phyloP scores from a whole-genome alignment of 805 yeast genomes.

The Ogataea salicorniae region DNA sequence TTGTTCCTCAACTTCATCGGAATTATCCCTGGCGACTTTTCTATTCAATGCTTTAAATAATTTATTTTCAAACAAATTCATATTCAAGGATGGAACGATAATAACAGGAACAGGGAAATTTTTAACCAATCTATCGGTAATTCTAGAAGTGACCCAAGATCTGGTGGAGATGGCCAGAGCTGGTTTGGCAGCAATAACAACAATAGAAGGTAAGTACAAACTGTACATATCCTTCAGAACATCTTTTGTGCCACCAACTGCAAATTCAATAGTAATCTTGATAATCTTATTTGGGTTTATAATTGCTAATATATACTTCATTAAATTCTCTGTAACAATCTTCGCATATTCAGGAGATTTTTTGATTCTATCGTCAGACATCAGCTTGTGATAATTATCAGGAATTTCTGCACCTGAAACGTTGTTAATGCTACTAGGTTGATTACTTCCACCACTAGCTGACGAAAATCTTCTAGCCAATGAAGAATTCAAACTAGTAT shows the following conservation, averaged over 20 bases:
- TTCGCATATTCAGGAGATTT: slow-evolving; percentile 44
- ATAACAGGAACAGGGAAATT: slow-evolving; percentile 63
- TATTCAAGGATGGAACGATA: slow-evolving; percentile 56
- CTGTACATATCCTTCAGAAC: slow-evolving; percentile 55
- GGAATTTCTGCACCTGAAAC: background rate
- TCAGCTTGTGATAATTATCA: background rate
- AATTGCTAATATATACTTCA: slow-evolving; percentile 47
- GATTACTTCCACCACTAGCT: too few relatives aligned
- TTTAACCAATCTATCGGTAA: slow-evolving; percentile 61
- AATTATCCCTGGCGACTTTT: slow-evolving; percentile 13
- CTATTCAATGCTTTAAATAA: slow-evolving; percentile 33
- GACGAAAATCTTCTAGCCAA: slow-evolving; percentile 18
- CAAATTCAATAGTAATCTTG: slow-evolving; percentile 55
- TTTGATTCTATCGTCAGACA: slow-evolving; percentile 33
- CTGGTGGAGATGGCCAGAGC: slow-evolving; percentile 43
- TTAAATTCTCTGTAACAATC: slow-evolving; percentile 41
- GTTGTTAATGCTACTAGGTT: too few relatives aligned
- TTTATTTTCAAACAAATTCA: slow-evolving; percentile 45
- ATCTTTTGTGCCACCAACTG: slow-evolving; percentile 51
- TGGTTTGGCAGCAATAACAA: slow-evolving; percentile 53
- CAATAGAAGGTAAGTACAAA: slow-evolving; percentile 56
- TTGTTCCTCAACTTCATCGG: slow-evolving; percentile 10
- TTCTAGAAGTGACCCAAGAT: slow-evolving; percentile 57
- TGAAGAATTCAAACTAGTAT: slow-evolving; percentile 23
- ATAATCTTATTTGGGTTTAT: slow-evolving; percentile 41